These are phyloP conservation scores for Candida hispaniensis DNA, from an alignment of 805 yeast genomes.

Conservation along the genomic window DNA sequence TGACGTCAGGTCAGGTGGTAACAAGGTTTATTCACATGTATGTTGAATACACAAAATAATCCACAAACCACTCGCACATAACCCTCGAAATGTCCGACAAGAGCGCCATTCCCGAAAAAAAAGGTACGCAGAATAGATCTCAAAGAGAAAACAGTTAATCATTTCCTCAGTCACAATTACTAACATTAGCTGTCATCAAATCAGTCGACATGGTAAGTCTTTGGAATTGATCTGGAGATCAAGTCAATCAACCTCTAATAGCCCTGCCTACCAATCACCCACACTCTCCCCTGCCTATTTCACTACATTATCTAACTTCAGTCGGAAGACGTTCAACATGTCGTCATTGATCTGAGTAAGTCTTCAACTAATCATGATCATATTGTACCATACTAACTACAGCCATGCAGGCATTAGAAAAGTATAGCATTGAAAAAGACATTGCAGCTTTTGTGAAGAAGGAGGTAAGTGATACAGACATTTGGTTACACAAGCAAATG, in stretches of 20 bases:
- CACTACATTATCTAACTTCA: too few relatives aligned
- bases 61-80: conserved; percentile 7
- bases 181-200: conserved; percentile 24
- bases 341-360: conserved; percentile 25
- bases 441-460: conserved; percentile 48
- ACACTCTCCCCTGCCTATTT: too few relatives aligned
- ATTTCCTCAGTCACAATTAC: conserved; percentile 1
- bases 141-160: neutral
- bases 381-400: neutral
- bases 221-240: too few relatives aligned
- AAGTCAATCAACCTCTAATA: too few relatives aligned
- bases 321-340: conserved; percentile 27
- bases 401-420: conserved; percentile 36
- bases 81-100: conserved; percentile 22
- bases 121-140: conserved; percentile 2
- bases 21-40: too few relatives aligned
- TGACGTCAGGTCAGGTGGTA: too few relatives aligned
- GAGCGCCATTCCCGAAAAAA: conserved; percentile 21
- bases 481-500: too few relatives aligned
- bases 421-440: conserved; percentile 41
- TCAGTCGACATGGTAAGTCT: conserved; percentile 29
- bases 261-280: too few relatives aligned
- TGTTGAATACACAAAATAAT: neutral
- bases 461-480: conserved; percentile 29
- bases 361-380: neutral